Conservation (phyloP, 495 filamentous ascomycete genomes). For the Acidomyces sp. region DNA sequence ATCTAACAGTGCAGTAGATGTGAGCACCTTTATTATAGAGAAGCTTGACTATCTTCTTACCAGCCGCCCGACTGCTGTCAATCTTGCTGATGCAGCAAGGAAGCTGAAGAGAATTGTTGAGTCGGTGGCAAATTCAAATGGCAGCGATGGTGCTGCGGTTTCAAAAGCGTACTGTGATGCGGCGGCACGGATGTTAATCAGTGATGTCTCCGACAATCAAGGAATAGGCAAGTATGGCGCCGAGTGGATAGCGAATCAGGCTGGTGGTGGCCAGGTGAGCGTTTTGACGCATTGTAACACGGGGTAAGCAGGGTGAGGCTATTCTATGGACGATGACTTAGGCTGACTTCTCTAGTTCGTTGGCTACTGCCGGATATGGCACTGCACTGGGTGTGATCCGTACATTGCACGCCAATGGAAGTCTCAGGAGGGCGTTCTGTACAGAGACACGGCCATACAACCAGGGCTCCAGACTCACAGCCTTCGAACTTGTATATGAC, state of each 20-base stretch:
- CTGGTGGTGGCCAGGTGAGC: slow-evolving; percentile 39
- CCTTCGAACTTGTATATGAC: slow-evolving; percentile 90
- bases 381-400: slow-evolving; percentile 91
- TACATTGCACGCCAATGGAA: slow-evolving; percentile 50
- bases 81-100: slow-evolving; percentile 74
- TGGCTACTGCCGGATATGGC: slow-evolving; percentile 92
- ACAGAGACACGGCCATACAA: slow-evolving; percentile 97
- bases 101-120: slow-evolving; percentile 54
- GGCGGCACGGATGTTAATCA: slow-evolving; percentile 76
- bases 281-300: slow-evolving; percentile 97
- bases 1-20: slow-evolving; percentile 40
- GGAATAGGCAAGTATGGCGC: slow-evolving; percentile 73
- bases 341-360: slow-evolving; percentile 44
- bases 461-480: slow-evolving; percentile 87
- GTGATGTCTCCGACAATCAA: slow-evolving; percentile 76
- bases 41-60: slow-evolving; percentile 72
- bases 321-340: not conserved
- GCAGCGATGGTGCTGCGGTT: slow-evolving; percentile 36
- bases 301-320: slow-evolving; percentile 41
- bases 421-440: slow-evolving; percentile 73
- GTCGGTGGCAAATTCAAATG: slow-evolving; percentile 28
- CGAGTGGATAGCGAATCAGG: slow-evolving; percentile 56
- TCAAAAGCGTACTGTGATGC: slow-evolving; percentile 54
- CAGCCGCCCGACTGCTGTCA: slow-evolving; percentile 87
- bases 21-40: slow-evolving; percentile 50